Base-by-base conservation (phyloP, 148 eudicot species). In the Mesembryanthemum crystallinum region DNA sequence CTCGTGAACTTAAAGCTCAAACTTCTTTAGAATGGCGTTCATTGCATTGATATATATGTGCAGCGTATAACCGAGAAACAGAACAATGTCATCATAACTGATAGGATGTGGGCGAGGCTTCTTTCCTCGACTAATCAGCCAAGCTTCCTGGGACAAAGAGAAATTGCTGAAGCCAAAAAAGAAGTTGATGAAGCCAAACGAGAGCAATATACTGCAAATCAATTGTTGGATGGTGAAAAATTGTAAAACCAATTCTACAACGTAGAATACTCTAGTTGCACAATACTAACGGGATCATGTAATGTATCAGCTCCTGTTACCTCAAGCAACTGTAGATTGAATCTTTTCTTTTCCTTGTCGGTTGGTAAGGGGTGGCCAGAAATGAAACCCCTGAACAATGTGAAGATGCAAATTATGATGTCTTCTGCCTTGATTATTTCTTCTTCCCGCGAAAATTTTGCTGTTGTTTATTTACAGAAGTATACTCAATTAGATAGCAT, bases 41-140 rank as follows among this genome's bases (percentile, higher is more conserved):
- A 35, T 54, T 59, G 28, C 43, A 45, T 37, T 75, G 42, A 66
- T 35, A 35, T 35, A 35, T 35, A 13, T 67, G 27, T 84, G 81
- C 92, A 92, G 97, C 88, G 92, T 67, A 83, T 90, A 49, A 89
- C 72, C 18, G 94, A 90, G 83, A 80, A 42, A 67, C 88, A 80
- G 70, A 87, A 90, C 84, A 76, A 83, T 57, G 97, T 90, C 8
- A 83, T 86, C 59, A 90, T 90, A 82, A 92, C 92, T 0, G 97
- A 92, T 77, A 86, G 97, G 79, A 92, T 92, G 97, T 92, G 97
- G 97, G 94, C 94, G 13, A 83, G 94, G 77, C 89, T 92, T 12
- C 92, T 92, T 62, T 89, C 97, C 21, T 92, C 95, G 0, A 92
- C 95, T 33, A 90, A 87, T 84, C 95, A 89, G 73, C 97, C 93